phyloP scores from a whole-genome alignment of 2,329 filamentous ascomycete genomes.

The Leptographium procerum region DNA sequence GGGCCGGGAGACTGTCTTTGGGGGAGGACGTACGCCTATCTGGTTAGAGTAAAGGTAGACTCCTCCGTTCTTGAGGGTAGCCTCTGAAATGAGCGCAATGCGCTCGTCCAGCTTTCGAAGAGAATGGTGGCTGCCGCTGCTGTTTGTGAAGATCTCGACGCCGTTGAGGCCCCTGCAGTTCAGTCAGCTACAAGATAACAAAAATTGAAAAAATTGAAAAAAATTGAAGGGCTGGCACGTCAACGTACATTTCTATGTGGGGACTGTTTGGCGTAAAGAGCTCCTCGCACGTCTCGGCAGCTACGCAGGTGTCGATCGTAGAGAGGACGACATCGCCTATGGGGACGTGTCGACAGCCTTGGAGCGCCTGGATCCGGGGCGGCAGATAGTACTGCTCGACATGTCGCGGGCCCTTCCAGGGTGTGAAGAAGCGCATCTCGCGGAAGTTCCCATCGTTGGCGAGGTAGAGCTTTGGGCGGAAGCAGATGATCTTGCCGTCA shows the following conservation, averaged over 20 bases:
- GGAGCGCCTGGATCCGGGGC: constrained; percentile 43
- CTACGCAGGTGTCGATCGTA: constrained; percentile 48
- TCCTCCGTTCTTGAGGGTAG: constrained; percentile 37
- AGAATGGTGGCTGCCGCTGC: constrained; percentile 47
- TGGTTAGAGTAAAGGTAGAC: constrained; percentile 46
- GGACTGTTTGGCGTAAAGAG: constrained; percentile 10
- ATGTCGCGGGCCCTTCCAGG: constrained; percentile 46
- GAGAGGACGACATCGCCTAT: constrained; percentile 59
- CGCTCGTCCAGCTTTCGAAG: constrained; percentile 28
- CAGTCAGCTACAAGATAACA: no score
- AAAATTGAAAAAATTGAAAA: no score
- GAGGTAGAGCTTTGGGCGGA: constrained; percentile 55
- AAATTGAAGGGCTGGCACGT: not conserved
- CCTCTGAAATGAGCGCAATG: constrained; percentile 53
- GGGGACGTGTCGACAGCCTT: constrained; percentile 33
- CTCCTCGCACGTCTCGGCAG: constrained; percentile 22
- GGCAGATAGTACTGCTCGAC: constrained; percentile 57
- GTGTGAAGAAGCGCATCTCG: constrained; percentile 49
- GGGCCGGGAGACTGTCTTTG: not conserved
- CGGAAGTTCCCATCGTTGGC: constrained; percentile 43
- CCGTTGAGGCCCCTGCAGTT: constrained; percentile 51
- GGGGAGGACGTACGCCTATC: not conserved
- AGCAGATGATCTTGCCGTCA: constrained; percentile 57
- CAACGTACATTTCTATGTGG: not conserved
- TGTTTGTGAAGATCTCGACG: constrained; percentile 62